Evolutionary conservation across 768 basidiomycete species (phyloP), one percentile per base, ranked within the genome.

Genomic region (Podaxis sp.): DNA sequence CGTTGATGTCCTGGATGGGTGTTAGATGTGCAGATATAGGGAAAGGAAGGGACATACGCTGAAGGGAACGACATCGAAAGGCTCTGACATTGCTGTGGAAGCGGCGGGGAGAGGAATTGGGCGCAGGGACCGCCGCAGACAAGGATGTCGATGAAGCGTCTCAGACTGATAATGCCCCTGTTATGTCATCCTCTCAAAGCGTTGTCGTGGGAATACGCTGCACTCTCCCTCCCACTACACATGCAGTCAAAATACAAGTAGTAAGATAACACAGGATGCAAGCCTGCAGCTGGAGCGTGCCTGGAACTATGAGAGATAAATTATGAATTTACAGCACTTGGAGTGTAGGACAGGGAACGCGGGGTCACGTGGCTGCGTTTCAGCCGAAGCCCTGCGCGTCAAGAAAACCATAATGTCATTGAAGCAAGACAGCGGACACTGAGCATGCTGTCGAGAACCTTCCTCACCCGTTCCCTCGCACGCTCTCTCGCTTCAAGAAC

Each of bases 21-120:
- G 59, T 63, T 24, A 58, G 64, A 61, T 57, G 51, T 55, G 64
- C 53, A 68, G 54, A 53, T 46, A 52, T 52, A 55, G 59, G 19
- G 26, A 62, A 40, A 9, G 28, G 33, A 42, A 57, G 5, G 55
- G 12, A 75, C 85, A 61, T 56, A 90, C 92, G 78, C 91, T 88
- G 78, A 82, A 94, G 40, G 92, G 93, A 72, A 94, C 93, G 65
- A 93, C 89, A 79, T 94, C 92, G 73, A 94, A 94, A 19, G 91
- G 84, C 73, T 90, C 89, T 48, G 87, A 86, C 74, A 76, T 77
- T 49, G 63, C 28, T 51, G 64, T 67, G 51, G 42, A 39, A 30
- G 56, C 24, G 64, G 30, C 33, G 39, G 30, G 36, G 22, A 42
- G 60, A 40, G 26, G 7, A 33, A 49, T 1, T 24, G 28, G 57